Percentiles rank a stretch among this genome's conserved stretches.
These are phyloP conservation scores for Sporisorium reilianum DNA, from an alignment of 1,284 basidiomycete species.

Conservation along the genomic window DNA sequence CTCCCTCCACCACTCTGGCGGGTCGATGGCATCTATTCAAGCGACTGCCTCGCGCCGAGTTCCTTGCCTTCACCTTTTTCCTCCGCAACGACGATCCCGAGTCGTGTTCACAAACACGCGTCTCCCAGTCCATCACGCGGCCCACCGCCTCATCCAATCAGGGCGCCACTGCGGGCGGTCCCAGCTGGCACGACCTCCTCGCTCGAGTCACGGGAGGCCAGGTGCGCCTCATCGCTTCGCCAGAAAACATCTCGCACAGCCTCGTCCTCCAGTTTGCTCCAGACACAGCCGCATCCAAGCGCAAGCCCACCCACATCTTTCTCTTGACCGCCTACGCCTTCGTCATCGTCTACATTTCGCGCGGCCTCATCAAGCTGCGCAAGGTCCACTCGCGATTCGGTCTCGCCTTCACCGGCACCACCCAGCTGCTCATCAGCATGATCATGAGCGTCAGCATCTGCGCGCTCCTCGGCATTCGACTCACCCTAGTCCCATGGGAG, in stretches of 20 bases:
- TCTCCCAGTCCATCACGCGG: background rate
- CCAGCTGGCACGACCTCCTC: constrained; percentile 53
- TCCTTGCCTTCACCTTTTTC: constrained; percentile 65
- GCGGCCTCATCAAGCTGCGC: constrained; percentile 75
- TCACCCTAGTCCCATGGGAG: constrained; percentile 88
- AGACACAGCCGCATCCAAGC: constrained; percentile 31
- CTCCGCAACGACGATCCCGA: constrained; percentile 26
- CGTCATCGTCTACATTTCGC: constrained; percentile 82
- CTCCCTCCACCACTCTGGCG: constrained; percentile 61
- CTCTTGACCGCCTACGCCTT: constrained; percentile 85
- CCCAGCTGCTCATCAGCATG: constrained; percentile 90
- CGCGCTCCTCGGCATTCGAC: constrained; percentile 83
- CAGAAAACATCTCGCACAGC: constrained; percentile 51
- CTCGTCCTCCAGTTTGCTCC: constrained; percentile 58
- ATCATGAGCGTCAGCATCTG: constrained; percentile 92
- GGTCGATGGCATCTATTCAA: constrained; percentile 66
- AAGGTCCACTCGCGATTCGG: constrained; percentile 88
- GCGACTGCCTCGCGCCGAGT: constrained; percentile 63
- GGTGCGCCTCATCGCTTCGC: constrained; percentile 50
- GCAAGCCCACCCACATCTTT: constrained; percentile 64
- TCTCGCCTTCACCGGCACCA: constrained; percentile 90
- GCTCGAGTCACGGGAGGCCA: constrained; percentile 52
- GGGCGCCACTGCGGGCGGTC: constrained; percentile 12
- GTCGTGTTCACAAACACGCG: constrained; percentile 13
- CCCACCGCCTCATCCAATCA: background rate